These are phyloP conservation scores for Rhodotorula sp. DNA, from an alignment of 1,284 basidiomycete species.

Conservation along the genomic window DNA sequence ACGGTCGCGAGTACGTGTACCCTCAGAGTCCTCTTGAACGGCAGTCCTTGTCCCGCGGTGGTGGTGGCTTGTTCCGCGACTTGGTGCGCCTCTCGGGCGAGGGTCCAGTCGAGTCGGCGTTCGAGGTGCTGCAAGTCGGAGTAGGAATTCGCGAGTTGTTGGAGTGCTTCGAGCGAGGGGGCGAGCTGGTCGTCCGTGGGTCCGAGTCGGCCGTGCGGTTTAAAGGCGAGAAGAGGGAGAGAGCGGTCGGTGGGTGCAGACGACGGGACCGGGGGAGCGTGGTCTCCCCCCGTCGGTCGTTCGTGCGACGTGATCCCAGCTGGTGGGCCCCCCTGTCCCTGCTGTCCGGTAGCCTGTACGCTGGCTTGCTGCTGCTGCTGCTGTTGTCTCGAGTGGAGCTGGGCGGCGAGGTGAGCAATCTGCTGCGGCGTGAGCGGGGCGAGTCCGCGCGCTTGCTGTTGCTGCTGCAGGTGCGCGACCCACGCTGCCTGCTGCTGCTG, in stretches of 20 bases:
- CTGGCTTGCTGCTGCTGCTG: not conserved
- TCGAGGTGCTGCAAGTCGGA: conserved; percentile 82
- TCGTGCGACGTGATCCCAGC: conserved; percentile 2
- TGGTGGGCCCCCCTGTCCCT: not conserved
- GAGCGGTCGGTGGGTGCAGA: not conserved
- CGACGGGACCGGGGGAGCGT: conserved; percentile 25
- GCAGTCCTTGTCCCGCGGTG: not conserved
- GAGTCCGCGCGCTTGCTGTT: not conserved
- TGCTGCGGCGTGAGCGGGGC: not conserved
- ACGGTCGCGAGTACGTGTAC: conserved; percentile 87
- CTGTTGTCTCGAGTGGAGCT: not conserved
- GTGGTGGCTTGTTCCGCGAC: conserved; percentile 71
- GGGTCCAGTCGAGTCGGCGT: conserved; percentile 90
- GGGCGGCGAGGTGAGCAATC: not conserved
- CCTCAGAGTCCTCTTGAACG: conserved; percentile 78
- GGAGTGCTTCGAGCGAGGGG: conserved; percentile 24
- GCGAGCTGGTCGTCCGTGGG: conserved; percentile 7
- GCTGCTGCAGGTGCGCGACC: conserved; percentile 2
- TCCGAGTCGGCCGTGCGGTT: not conserved
- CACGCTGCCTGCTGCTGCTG: conserved; percentile 1
- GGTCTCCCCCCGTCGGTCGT: conserved; percentile 28
- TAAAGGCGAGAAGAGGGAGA: conserved; percentile 24
- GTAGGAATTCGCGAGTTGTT: conserved; percentile 55
- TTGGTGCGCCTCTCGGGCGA: conserved; percentile 84
- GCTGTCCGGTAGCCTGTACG: not conserved